Base-by-base conservation (phyloP, 768 basidiomycete genomes). In the Tubosaeta sp. region DNA sequence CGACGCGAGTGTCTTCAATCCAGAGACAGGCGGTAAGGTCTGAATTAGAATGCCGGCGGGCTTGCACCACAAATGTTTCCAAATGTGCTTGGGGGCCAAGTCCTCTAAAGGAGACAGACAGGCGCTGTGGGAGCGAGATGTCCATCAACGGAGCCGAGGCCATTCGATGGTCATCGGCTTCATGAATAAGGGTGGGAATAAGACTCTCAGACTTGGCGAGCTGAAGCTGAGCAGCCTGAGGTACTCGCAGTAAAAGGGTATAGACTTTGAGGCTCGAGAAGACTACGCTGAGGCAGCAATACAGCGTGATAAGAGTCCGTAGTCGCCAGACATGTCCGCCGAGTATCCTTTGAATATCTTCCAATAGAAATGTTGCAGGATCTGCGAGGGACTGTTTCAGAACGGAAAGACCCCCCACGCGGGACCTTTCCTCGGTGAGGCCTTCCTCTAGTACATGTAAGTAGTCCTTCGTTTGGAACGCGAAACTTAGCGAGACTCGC, bases 11-110 rank as follows among this genome's bases (percentile, higher is more conserved):
- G 43, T 76, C 76, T 12, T 66, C 56, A 13, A 70, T 63, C 81
- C 81, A 82, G 16, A 80, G 61, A 61, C 81, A 83, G 34, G 80
- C 81, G 0, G 79, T 73, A 17, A 76, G 61, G 13, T 54, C 52
- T 1, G 54, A 59, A 12, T 31, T 6, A 11, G 37, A 1, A 13
- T 43, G 16, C 13, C 43, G 50, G 31, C 50, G 54, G 6, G 59
- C 62, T 55, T 57, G 65, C 17, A 75, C 52, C 13, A 74, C 55
- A 46, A 72, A 76, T 9, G 74, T 70, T 19, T 75, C 69, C 38
- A 78, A 60, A 14, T 61, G 64, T 6, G 57, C 56, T 29, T 53
- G 59, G 5, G 58, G 61, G 1, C 56, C 51, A 41, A 67, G 62
- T n/a, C 61, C 62, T 25, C 69, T 62, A 43, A 70, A 69, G 22